These are phyloP conservation scores for Lolium rigidum DNA, from an alignment of 176 grass and related monocot species.

Conservation along the genomic window DNA sequence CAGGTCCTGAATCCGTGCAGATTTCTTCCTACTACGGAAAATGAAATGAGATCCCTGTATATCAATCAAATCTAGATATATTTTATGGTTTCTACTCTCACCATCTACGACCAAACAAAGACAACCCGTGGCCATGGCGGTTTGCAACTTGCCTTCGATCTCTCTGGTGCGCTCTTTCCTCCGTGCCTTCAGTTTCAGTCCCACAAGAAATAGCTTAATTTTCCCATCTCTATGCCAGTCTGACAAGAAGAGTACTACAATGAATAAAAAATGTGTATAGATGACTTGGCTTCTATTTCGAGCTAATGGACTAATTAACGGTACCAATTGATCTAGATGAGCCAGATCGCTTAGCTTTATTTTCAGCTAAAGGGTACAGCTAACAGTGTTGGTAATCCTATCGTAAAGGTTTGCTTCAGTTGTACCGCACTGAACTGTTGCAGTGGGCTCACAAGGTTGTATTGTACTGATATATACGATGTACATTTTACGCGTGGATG, in stretches of 20 bases:
- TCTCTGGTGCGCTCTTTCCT: not conserved
- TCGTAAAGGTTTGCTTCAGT: constrained; percentile 19
- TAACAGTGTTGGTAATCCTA: too few species aligned
- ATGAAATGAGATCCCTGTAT: not conserved
- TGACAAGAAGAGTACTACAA: not conserved
- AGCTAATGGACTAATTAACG: constrained; percentile 18
- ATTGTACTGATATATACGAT: not conserved
- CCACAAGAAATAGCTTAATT: too few species aligned
- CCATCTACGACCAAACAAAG: not conserved
- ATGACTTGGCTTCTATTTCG: not conserved
- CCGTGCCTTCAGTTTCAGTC: not conserved
- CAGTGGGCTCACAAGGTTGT: not conserved
- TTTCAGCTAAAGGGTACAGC: not conserved
- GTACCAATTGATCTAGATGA: not conserved
- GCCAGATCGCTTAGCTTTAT: not conserved
- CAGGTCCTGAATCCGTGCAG: not conserved
- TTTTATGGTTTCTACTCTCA: constrained; percentile 25
- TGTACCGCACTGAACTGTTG: constrained; percentile 32
- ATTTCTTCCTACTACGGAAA: not conserved
- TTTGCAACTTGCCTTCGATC: not conserved
- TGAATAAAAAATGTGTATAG: not conserved
- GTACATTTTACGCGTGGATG: not conserved
- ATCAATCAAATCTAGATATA: not conserved
- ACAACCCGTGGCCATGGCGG: not conserved
- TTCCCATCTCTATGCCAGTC: not conserved